phyloP scores from a whole-genome alignment of 345 rosid genomes.

The Citrus glauca region DNA sequence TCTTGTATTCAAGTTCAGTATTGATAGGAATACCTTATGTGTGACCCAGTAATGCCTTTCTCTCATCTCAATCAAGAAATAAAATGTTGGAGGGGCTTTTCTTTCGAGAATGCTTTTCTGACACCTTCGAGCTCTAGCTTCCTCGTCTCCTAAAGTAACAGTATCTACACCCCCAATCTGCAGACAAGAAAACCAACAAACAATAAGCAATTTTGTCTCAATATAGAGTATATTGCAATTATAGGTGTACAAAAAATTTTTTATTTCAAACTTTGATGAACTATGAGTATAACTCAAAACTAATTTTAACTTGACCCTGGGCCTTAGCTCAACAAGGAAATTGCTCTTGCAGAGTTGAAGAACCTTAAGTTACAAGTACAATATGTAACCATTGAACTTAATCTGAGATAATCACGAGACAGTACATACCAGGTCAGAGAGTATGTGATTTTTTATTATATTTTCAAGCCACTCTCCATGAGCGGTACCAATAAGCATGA shows the following conservation, averaged over 20 bases:
- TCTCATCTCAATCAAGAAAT: conserved; percentile 70
- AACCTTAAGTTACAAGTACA: neutral
- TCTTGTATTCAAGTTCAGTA: neutral
- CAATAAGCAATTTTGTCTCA: neutral
- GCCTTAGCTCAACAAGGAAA: neutral
- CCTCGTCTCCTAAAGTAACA: conserved; percentile 67
- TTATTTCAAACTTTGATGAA: neutral
- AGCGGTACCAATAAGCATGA: conserved; percentile 65
- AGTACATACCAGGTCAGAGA: conserved; percentile 51
- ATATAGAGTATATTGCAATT: neutral
- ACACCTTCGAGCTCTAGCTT: conserved; percentile 55
- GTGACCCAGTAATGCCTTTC: conserved; percentile 57
- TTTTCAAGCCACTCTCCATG: conserved; percentile 64
- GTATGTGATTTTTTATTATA: conserved; percentile 56
- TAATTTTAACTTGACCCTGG: neutral
- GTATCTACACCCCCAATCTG: conserved; percentile 66
- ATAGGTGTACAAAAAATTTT: neutral
- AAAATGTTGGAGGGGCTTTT: conserved; percentile 65
- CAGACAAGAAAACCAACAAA: conserved; percentile 10
- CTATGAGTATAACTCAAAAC: neutral
- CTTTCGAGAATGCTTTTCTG: conserved; percentile 69
- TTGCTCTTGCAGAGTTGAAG: no score
- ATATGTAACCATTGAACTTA: neutral
- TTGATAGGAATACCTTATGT: conserved; percentile 40
- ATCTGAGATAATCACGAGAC: no score